Percentiles rank a stretch among this genome's conserved stretches.
Conservation (phyloP, 2,329 filamentous ascomycete genomes). For the Albifimbria verrucaria region DNA sequence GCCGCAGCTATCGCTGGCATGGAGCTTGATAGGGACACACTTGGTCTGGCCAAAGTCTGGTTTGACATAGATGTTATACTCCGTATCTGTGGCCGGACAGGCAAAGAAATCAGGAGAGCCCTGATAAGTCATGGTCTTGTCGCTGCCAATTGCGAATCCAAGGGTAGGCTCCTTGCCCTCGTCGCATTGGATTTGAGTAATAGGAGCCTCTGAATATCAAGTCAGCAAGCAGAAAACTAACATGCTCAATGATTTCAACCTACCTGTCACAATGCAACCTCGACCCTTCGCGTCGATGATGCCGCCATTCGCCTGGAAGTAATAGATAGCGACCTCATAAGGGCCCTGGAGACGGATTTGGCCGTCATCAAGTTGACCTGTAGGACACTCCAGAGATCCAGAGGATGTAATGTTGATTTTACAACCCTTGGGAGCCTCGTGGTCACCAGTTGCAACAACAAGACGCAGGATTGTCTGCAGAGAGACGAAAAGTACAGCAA, state of each 20-base stretch:
- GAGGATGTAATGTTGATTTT: too few species aligned
- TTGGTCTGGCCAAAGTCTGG: not conserved
- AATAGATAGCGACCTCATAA: not conserved
- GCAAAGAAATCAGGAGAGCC: not conserved
- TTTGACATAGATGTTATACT: not conserved
- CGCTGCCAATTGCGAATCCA: not conserved
- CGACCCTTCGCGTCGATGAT: not conserved
- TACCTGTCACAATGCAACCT: not conserved
- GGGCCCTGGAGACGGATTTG: not conserved
- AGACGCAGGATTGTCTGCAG: too few species aligned
- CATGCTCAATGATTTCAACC: not conserved
- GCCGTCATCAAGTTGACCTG: not conserved
- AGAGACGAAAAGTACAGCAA: too few species aligned
- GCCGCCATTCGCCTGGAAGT: not conserved
- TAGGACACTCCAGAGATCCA: too few species aligned
- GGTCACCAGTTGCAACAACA: too few species aligned
- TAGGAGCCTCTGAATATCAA: not conserved
- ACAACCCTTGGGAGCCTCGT: too few species aligned
- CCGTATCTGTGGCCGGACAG: not conserved
- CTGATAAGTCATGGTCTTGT: not conserved
- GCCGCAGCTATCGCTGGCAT: not conserved
- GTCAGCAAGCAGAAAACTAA: not conserved
- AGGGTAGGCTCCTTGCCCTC: not conserved
- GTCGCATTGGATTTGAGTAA: not conserved
- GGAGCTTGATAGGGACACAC: not conserved